These are phyloP conservation scores for Xylariomycetidae sp. DNA, from an alignment of 2,329 filamentous ascomycete genomes.

Conservation along the genomic window DNA sequence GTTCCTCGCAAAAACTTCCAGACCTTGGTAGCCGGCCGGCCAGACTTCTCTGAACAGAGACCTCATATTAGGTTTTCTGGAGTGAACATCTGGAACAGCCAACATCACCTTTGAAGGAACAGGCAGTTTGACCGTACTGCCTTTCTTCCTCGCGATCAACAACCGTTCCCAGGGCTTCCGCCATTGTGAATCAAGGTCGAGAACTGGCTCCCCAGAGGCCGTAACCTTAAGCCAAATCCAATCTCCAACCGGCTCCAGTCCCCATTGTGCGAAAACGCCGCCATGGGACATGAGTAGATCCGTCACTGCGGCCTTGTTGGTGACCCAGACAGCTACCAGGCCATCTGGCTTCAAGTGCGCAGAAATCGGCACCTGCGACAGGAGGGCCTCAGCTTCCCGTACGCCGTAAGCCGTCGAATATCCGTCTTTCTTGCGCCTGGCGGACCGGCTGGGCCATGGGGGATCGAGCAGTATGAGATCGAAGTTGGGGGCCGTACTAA, in stretches of 20 bases:
- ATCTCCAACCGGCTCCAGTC: slow-evolving; percentile 58
- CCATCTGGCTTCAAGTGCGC: slow-evolving; percentile 46
- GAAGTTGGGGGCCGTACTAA: slow-evolving; percentile 45
- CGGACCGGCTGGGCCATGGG: slow-evolving; percentile 77
- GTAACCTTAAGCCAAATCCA: slow-evolving; percentile 80
- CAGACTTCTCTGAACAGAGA: slow-evolving; percentile 52
- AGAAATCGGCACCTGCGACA: slow-evolving; percentile 51
- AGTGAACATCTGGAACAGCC: slow-evolving; percentile 70
- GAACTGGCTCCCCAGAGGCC: slow-evolving; percentile 56
- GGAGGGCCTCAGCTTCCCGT: slow-evolving; percentile 40
- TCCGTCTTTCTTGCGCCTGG: slow-evolving; percentile 48
- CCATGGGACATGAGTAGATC: slow-evolving; percentile 49
- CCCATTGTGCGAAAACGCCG: slow-evolving; percentile 62
- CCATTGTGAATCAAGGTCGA: slow-evolving; percentile 53
- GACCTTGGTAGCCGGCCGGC: slow-evolving; percentile 42
- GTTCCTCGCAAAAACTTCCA: slow-evolving; percentile 75
- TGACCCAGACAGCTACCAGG: slow-evolving; percentile 69
- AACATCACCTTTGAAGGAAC: slow-evolving; percentile 54
- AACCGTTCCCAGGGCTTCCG: slow-evolving; percentile 73
- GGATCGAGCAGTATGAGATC: slow-evolving; percentile 68
- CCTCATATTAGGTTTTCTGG: slow-evolving; percentile 69
- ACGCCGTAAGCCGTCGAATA: slow-evolving; percentile 42
- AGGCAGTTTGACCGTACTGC: slow-evolving; percentile 22
- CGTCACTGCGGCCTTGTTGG: slow-evolving; percentile 59
- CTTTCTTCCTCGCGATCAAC: slow-evolving; percentile 49